Conservation (phyloP, 1,284 basidiomycete genomes). For the Xerocomus tenax region DNA sequence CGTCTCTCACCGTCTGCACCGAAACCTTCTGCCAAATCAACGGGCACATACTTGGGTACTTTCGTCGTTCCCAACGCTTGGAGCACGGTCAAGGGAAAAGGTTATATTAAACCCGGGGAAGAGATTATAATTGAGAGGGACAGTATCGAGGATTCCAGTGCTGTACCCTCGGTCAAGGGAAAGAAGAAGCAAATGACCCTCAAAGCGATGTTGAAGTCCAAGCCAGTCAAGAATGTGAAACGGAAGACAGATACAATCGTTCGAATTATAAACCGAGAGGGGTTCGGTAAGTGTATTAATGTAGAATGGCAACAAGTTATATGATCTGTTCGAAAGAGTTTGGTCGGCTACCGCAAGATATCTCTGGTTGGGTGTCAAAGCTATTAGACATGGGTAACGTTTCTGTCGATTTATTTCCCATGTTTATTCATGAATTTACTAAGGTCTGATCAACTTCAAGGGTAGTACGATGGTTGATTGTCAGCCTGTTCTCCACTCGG, state of each 20-base stretch:
- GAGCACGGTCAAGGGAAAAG: conserved; percentile 68
- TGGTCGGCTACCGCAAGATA: conserved; percentile 60
- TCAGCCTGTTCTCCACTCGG: conserved; percentile 54
- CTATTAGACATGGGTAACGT: conserved; percentile 60
- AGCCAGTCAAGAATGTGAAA: conserved; percentile 37
- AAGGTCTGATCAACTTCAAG: conserved; percentile 56
- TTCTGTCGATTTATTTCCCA: neutral
- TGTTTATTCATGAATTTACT: neutral
- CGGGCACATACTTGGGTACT: conserved; percentile 50
- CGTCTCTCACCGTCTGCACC: conserved; percentile 34
- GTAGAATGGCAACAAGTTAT: neutral
- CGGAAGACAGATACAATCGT: conserved; percentile 61
- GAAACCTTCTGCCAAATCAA: conserved; percentile 2
- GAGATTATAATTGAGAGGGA: conserved; percentile 52
- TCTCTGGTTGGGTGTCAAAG: conserved; percentile 61
- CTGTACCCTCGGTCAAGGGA: conserved; percentile 29
- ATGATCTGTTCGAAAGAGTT: conserved; percentile 46
- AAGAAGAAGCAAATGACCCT: conserved; percentile 62
- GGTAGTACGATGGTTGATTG: conserved; percentile 64
- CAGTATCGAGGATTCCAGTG: conserved; percentile 30
- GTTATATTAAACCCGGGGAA: conserved; percentile 62
- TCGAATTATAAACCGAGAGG: conserved; percentile 54
- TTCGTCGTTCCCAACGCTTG: conserved; percentile 69
- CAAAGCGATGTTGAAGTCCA: conserved; percentile 55
- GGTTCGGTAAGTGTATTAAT: conserved; percentile 45